phyloP scores from a whole-genome alignment of 2,329 filamentous ascomycete genomes.

The Tympanopsis confertula region DNA sequence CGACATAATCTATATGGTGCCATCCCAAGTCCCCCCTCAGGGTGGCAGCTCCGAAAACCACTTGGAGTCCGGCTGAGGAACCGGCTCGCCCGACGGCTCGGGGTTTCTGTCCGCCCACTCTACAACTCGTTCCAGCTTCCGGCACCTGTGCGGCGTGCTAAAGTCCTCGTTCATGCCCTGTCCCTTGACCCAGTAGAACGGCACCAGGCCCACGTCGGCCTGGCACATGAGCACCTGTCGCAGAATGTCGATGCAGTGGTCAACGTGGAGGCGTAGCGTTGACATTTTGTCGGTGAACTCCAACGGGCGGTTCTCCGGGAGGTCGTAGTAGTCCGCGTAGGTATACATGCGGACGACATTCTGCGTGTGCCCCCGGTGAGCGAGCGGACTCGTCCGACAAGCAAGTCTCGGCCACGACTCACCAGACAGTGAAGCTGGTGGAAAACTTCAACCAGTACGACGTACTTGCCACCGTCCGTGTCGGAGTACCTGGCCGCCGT shows the following conservation, averaged over 20 bases:
- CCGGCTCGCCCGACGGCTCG: neutral
- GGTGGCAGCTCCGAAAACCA: too few relatives aligned
- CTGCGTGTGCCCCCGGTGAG: neutral
- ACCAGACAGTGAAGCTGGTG: neutral
- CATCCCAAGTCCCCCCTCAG: too few relatives aligned
- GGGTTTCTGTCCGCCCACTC: neutral
- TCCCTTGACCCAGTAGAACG: constrained; percentile 5
- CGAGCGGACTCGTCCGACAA: neutral
- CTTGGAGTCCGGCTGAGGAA: neutral
- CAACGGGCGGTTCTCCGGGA: neutral
- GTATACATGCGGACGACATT: neutral
- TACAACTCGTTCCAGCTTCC: neutral
- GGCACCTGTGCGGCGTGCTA: neutral
- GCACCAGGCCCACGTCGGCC: constrained; percentile 8
- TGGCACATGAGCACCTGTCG: constrained; percentile 7
- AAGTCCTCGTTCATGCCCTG: neutral
- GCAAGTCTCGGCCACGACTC: neutral
- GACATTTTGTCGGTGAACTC: neutral
- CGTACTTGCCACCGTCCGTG: neutral
- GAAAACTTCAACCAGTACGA: neutral
- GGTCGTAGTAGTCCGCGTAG: neutral
- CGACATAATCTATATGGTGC: too few relatives aligned
- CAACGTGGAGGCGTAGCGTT: constrained; percentile 1
- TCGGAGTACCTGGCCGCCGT: neutral
- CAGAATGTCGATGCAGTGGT: constrained; percentile 9